Base-by-base conservation (phyloP, 768 basidiomycete species). In the Paxillus ammoniavirescens region DNA sequence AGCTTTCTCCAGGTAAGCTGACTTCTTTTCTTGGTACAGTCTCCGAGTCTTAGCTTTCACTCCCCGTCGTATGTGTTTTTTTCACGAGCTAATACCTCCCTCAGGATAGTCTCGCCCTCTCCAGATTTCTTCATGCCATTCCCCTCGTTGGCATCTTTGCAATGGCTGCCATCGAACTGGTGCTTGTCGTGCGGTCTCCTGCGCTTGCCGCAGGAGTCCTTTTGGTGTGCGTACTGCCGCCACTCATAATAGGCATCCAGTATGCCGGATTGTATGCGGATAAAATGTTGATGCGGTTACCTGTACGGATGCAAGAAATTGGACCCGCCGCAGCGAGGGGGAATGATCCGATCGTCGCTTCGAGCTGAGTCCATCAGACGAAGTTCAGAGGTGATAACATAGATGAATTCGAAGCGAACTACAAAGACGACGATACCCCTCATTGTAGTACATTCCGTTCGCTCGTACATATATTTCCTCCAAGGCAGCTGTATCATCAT, bases 101-200 rank as follows among this genome's bases (percentile, higher is more conserved):
- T 28, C 10, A 71, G 67, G 40, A 48, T 28, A 46, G 31, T 35
- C 48, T 60, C n/a, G 33, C 37, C 10, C 35, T 65, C 4, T 59
- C 57, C 28, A 54, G n/a, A 40, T 28, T 61, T 21, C 61, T 69
- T 14, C 62, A 71, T 36, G 48, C 53, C 18, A 42, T 67, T n/a
- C 68, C 69, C 23, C 53, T 60, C 28, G 37, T 70, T 4, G 68
- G 68, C 15, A 57, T 69, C 50, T 58, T 57, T 2, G 55, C 50
- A 18, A 61, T 67, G 50, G 52, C 55, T 13, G 21, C 53, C 45
- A 47, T 64, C 18, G 50, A 61, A 33, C 45, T 69, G n/a, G 49
- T 54, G 28, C 26, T 49, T 13, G 41, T 47, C n/a, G 53, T 67
- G 17, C 55, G 47, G 30, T 71, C 69, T 14, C 63, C 69, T 7